Percentiles rank a stretch among this genome's conserved stretches.
phyloP scores from a whole-genome alignment of 768 basidiomycete genomes.

The Boletus sp. region DNA sequence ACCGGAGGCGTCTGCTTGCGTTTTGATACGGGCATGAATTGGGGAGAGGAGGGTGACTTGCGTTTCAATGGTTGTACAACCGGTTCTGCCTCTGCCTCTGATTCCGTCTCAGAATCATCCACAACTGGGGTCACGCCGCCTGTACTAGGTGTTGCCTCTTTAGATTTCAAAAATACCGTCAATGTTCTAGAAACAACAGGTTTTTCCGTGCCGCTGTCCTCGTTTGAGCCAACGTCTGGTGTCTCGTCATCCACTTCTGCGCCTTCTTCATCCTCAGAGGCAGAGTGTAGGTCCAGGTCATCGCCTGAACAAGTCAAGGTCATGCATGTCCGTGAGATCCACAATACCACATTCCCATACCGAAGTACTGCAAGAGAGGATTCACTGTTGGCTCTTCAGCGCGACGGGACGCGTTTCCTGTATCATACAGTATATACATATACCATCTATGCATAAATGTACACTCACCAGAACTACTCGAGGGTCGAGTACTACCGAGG shows the following conservation, averaged over 20 bases:
- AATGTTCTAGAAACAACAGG: constrained; percentile 25
- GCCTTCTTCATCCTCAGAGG: constrained; percentile 39
- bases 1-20: constrained; percentile 11
- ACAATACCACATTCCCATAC: constrained; percentile 24
- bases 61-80: constrained; percentile 16
- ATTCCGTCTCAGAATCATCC: constrained; percentile 33
- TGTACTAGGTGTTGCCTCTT: constrained; percentile 1
- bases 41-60: constrained; percentile 21
- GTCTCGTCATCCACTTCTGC: constrained; percentile 21
- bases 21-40: constrained; percentile 12
- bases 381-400: constrained; percentile 27
- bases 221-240: constrained; percentile 15
- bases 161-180: constrained; percentile 6
- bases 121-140: not conserved
- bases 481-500: constrained; percentile 1
- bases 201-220: constrained; percentile 24
- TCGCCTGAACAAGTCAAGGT: constrained; percentile 25
- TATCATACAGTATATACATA: not conserved
- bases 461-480: constrained; percentile 13
- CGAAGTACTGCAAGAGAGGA: constrained; percentile 49
- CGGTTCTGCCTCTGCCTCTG: constrained; percentile 28
- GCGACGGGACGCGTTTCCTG: constrained; percentile 4
- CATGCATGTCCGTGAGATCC: not conserved
- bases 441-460: not conserved
- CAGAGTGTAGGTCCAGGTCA: constrained; percentile 50